Conservation (phyloP, 805 yeast species). For the Brettanomyces sp. region DNA sequence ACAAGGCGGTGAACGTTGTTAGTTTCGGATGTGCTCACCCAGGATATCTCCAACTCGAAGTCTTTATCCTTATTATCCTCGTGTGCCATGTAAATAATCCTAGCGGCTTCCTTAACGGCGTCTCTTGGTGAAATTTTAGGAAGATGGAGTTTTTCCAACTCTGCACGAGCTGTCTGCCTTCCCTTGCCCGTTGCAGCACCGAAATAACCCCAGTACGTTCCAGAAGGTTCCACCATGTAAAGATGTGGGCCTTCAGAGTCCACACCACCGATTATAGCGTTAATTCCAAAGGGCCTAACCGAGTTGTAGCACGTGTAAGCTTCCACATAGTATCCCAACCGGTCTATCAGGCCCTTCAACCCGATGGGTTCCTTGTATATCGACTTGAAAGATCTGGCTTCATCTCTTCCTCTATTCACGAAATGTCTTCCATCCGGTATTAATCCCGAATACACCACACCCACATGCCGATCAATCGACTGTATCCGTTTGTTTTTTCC, state of each 20-base stretch:
- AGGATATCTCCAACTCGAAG: constrained; percentile 87
- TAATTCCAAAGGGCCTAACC: constrained; percentile 95
- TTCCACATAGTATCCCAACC: constrained; percentile 86
- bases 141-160: constrained; percentile 80
- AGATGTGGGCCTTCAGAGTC: constrained; percentile 81
- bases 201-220: constrained; percentile 92
- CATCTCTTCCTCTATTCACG: constrained; percentile 87
- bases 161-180: constrained; percentile 95
- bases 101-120: constrained; percentile 90
- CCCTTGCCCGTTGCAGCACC: constrained; percentile 99
- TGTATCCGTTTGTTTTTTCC: constrained; percentile 86
- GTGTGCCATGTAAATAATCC: constrained; percentile 86
- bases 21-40: constrained; percentile 75
- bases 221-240: constrained; percentile 96
- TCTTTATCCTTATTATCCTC: constrained; percentile 98
- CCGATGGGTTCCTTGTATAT: constrained; percentile 70
- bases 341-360: constrained; percentile 73
- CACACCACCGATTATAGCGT: constrained; percentile 87
- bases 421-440: constrained; percentile 95
- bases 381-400: constrained; percentile 70
- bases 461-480: constrained; percentile 86
- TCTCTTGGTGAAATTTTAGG: constrained; percentile 62
- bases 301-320: constrained; percentile 93
- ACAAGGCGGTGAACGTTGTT: constrained; percentile 72
- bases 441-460: constrained; percentile 90